Percentiles rank a stretch among this genome's conserved stretches.
phyloP scores from a whole-genome alignment of 75 land plant genomes.

The Sequoia sempervirens region DNA sequence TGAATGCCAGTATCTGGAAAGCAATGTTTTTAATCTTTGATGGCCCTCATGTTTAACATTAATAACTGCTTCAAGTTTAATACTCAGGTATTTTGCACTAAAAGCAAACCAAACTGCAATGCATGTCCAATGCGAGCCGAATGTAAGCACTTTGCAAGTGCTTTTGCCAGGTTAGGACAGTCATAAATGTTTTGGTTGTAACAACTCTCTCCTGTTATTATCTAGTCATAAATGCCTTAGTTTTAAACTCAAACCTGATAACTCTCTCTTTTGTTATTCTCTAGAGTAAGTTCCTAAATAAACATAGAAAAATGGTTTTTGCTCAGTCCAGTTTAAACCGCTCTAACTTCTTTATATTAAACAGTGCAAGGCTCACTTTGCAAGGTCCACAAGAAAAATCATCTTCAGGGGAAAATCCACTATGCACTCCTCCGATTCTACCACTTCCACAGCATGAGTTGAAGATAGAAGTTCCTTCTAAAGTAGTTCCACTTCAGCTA shows the following conservation, averaged over 20 bases:
- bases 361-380: slow-evolving; percentile 62
- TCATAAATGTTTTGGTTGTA: not conserved
- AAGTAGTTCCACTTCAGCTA: not conserved
- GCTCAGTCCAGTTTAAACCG: not conserved
- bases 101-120: slow-evolving; percentile 82
- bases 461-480: not conserved
- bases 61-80: slow-evolving; percentile 1
- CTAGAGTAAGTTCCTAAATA: not conserved
- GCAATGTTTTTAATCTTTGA: not conserved
- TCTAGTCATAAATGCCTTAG: not conserved
- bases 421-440: not conserved
- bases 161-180: slow-evolving; percentile 61
- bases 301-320: not conserved
- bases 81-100: slow-evolving; percentile 81
- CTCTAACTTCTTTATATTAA: not conserved
- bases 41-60: not conserved
- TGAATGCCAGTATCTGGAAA: not conserved
- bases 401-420: not conserved
- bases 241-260: not conserved
- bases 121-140: slow-evolving; percentile 84
- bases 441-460: not conserved
- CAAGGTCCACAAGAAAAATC: slow-evolving; percentile 51
- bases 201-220: not conserved
- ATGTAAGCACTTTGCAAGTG: slow-evolving; percentile 88
- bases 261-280: not conserved